Evolutionary conservation across 208 protist genomes (phyloP), one percentile per base, ranked within the genome.

Genomic region (Sergeia podlipaevii): DNA sequence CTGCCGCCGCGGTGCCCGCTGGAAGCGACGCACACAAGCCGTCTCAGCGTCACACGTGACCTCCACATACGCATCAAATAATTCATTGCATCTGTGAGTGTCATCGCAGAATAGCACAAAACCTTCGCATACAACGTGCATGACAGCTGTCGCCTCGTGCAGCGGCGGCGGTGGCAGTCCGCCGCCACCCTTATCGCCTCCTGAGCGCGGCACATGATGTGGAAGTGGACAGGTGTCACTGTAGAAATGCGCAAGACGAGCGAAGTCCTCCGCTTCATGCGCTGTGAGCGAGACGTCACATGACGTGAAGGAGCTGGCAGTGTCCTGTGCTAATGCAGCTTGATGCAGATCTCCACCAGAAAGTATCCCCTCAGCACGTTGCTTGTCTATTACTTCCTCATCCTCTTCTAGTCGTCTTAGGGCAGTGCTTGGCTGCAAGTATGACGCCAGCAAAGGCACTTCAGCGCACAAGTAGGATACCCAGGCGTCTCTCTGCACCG

Each of bases 91-190:
- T 4, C 20, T 20, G 1, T 62, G 34, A 17, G 34, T 30, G 51
- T 43, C 26, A 48, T 54, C 29, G 17, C 63, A 67, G 23, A 81
- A 74, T 1, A 86, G 55, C 24, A 69, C 44, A 43, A 81, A 74
- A 11, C 78, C 78, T 37, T 86, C 78, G 36, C 78, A 86, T 17
- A 86, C 64, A 15, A 81, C 50, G 32, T 67, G 78, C 30, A 68
- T 28, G n/a, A 38, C 44, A 20, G 45, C n/a, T 52, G 28, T 33
- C 23, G 51, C 13, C 3, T 4, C 20, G 33, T 15, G 13, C 13
- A 30, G 10, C 20, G 27, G 41, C 7, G 37, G 38, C 24, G 39
- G 41, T 10, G 8, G 3, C 43, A 38, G n/a, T 5, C 13, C n/a
- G n/a, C n/a, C n/a, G n/a, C n/a, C n/a, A n/a, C n/a, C n/a, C n/a